phyloP scores from a whole-genome alignment of 2,329 filamentous ascomycete genomes.

The Microdochium nivale region DNA sequence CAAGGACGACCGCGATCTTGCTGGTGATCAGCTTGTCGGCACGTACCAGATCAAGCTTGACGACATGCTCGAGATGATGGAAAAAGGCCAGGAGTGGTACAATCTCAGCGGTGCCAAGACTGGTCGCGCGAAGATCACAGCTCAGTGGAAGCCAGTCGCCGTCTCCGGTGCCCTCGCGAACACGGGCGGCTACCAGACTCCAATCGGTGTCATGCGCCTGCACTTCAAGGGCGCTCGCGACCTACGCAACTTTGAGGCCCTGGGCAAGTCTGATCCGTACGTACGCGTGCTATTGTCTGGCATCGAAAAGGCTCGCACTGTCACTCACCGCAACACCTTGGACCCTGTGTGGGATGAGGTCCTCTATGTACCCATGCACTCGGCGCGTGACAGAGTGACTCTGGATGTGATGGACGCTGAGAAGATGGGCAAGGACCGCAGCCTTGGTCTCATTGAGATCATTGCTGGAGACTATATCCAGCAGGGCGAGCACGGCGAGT shows the following conservation, averaged over 20 bases:
- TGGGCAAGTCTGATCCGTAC: constrained; percentile 97
- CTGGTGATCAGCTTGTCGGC: constrained; percentile 74
- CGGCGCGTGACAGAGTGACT: constrained; percentile 69
- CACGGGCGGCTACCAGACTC: constrained; percentile 83
- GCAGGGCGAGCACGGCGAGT: constrained; percentile 74
- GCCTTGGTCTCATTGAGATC: constrained; percentile 74
- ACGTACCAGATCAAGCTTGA: constrained; percentile 94
- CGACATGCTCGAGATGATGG: constrained; percentile 84
- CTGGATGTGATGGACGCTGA: constrained; percentile 97
- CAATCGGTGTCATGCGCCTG: constrained; percentile 89
- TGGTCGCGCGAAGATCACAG: constrained; percentile 80
- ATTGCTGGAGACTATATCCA: constrained; percentile 68
- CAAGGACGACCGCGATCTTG: constrained; percentile 89
- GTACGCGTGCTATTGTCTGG: constrained; percentile 82
- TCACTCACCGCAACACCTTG: constrained; percentile 92
- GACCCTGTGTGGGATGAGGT: constrained; percentile 96
- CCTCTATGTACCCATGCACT: constrained; percentile 87
- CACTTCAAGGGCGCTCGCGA: constrained; percentile 80
- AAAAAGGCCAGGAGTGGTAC: constrained; percentile 95
- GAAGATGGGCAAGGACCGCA: constrained; percentile 82
- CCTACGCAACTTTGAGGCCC: constrained; percentile 84
- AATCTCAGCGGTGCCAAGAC: constrained; percentile 72
- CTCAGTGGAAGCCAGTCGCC: constrained; percentile 93
- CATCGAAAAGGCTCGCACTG: constrained; percentile 82
- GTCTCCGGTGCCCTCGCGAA: constrained; percentile 69